Base-by-base conservation (phyloP, 2,329 filamentous ascomycete genomes). In the Claviceps paspali region DNA sequence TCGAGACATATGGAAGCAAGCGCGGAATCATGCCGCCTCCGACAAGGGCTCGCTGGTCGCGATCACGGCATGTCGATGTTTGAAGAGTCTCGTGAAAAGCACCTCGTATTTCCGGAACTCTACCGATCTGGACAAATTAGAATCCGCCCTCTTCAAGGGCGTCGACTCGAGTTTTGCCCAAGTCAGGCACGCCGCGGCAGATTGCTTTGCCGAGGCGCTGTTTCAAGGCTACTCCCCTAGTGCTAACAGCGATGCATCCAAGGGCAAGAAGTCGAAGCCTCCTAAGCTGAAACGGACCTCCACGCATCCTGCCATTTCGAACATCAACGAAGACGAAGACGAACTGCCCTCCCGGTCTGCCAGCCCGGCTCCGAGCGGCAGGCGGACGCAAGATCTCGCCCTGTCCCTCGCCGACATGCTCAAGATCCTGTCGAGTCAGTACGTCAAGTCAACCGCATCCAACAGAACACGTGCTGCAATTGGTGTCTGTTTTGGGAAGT, bases 1-100 rank as follows among this genome's bases (percentile, higher is more conserved):
- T n/a, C 76, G 86, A 51, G 87, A 95, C 54, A 74, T 92, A 12
- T 96, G 86, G 85, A 98, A 95, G 58, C 82, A 88, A 54, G 80
- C 78, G 19, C 77, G 91, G 44, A 84, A 70, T 56, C 71, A 81
- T 47, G 81, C 81, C 21, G 69, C 76, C 0, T 69, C 68, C 41
- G 92, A 98, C 57, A 96, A 91, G 58, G 82, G 85, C 4, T 68
- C 76, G 3, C 68, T 93, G 24, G 86, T 88, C 6, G 76, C 94
- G 53, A 71, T 80, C 12, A 73, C 76, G 39, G 82, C 84, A 7
- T 92, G 82, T 50, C 76, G 76, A 45, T 92, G 84, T 52, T 61
- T 98, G 43, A 79, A 82, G 51, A 67, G 76, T 38, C 63, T 96
- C 34, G 63, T 82, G 17, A 77, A 72, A 39, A 64, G 72, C 43